These are phyloP conservation scores for Penicillium sp. DNA, from an alignment of 2,329 filamentous ascomycete species.

Conservation along the genomic window DNA sequence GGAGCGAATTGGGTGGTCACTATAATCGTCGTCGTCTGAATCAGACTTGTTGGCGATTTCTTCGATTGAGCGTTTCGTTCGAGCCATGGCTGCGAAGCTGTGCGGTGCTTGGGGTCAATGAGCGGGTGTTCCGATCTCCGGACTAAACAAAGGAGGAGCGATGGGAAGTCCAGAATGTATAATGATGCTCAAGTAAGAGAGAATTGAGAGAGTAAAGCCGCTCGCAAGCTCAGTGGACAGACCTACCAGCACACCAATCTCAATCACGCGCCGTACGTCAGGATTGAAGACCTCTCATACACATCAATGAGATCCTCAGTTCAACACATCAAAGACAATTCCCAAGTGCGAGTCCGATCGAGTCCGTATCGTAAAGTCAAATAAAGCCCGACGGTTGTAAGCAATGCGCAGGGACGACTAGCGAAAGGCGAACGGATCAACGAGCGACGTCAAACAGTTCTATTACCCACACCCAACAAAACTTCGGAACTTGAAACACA, in stretches of 20 bases:
- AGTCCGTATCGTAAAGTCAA: not conserved
- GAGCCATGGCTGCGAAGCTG: slow-evolving; percentile 32
- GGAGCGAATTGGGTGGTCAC: slow-evolving; percentile 39
- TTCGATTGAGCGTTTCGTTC: slow-evolving; percentile 48
- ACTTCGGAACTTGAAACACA: not conserved
- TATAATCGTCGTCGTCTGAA: slow-evolving; percentile 52
- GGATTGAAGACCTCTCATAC: not conserved
- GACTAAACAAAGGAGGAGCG: not conserved
- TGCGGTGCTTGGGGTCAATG: not conserved
- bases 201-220: not conserved
- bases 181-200: not conserved
- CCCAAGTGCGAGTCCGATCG: not conserved
- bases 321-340: not conserved
- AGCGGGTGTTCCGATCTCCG: not conserved
- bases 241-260: not conserved
- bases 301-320: not conserved
- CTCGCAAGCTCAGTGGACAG: not conserved
- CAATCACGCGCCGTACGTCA: not conserved
- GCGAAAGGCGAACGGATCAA: not conserved
- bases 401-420: slow-evolving; percentile 16
- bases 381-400: slow-evolving; percentile 1
- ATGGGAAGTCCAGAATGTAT: not conserved
- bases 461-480: not conserved
- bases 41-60: slow-evolving; percentile 51
- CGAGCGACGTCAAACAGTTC: slow-evolving; percentile 11